Evolutionary conservation across 1,284 basidiomycete species (phyloP), one percentile per base, ranked within the genome.

Genomic region (Ustilago lituana): DNA sequence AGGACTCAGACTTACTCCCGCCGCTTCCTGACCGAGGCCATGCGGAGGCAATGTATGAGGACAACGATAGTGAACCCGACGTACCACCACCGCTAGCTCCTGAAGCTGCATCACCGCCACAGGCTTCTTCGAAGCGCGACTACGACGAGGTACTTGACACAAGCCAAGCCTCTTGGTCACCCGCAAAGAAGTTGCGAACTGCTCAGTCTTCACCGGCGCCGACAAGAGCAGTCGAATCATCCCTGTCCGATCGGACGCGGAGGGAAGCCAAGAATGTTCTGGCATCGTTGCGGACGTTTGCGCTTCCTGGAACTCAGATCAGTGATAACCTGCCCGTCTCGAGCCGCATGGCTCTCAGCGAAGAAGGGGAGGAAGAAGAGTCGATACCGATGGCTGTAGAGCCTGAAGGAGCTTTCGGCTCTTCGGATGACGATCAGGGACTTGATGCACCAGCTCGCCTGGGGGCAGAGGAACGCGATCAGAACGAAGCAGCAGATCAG

Each of bases 141-240:
- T 27, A 49, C 37, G 47, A 50, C 1, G 43, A 33, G 15, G 70
- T 60, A 8, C 64, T 70, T 11, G 74, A 79, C 22, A 74, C 43
- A 17, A 48, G 31, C 23, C 53, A 44, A 35, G 57, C 57, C 10
- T 65, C 62, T 2, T 58, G 62, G 51, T 59, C 63, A 14, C 54
- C 64, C 0, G 33, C 31, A 5, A 67, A 67, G 24, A 59, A 55
- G 46, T 50, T 29, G 27, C 40, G 46, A 29, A 17, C 24, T 31
- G 36, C 48, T 4, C 15, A 12, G 10, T 27, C 51, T 14, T 38
- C 51, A 19, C 44, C 37, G 2, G 27, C 20, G 15, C 46, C 32
- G 19, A 27, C n/a, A 2, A 26, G 33, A 35, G 14, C 20, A 17
- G n/a, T 22, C n/a, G 32, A 38, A 8, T 19, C 41, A 0, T 10